Conservation (phyloP, 371 early-diverging fungal species). For the Cladochytrium tenue region DNA sequence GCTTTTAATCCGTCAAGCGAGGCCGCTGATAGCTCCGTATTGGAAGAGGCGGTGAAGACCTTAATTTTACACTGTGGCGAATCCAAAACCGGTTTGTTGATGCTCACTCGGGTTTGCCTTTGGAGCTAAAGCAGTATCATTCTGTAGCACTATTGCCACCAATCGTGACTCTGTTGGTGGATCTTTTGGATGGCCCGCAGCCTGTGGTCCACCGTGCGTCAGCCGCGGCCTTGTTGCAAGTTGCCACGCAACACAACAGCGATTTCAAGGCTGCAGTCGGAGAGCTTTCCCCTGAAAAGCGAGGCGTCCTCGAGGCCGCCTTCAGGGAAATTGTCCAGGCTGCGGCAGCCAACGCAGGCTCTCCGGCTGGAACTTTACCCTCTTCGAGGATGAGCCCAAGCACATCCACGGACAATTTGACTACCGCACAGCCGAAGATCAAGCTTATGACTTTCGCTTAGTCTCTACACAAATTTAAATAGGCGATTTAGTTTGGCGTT, state of each 20-base stretch:
- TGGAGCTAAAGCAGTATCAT: background rate
- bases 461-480: too few species aligned
- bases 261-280: conserved; percentile 27
- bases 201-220: conserved; percentile 12
- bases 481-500: too few species aligned
- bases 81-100: background rate
- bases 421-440: conserved; percentile 5
- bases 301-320: conserved; percentile 22
- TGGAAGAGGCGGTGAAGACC: conserved; percentile 21
- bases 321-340: conserved; percentile 29
- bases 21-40: background rate
- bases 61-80: conserved; percentile 12
- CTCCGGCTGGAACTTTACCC: background rate
- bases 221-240: conserved; percentile 28
- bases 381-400: background rate
- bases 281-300: conserved; percentile 14
- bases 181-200: background rate
- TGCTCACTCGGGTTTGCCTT: background rate
- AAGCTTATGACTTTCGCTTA: conserved; percentile 14
- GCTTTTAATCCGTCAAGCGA: too few species aligned
- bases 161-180: background rate
- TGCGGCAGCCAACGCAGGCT: background rate
- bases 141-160: conserved; percentile 11
- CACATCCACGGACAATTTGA: background rate
- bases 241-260: conserved; percentile 30